These are phyloP conservation scores for Colletotrichum salicis DNA, from an alignment of 2,329 filamentous ascomycete genomes.

Conservation along the genomic window DNA sequence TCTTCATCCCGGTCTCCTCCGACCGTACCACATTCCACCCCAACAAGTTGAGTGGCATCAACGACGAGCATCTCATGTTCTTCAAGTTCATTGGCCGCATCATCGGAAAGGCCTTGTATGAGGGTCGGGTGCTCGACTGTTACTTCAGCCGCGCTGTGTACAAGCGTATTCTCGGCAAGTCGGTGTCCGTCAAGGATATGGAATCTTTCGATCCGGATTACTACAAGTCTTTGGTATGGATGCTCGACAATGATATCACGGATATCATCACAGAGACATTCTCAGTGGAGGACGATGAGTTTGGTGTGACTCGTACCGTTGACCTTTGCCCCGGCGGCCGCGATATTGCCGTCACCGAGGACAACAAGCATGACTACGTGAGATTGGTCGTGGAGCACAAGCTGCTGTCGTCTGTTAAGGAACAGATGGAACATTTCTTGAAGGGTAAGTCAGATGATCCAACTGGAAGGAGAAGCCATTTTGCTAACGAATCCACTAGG, in stretches of 20 bases:
- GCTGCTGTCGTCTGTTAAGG: slow-evolving; percentile 89
- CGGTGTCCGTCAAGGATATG: slow-evolving; percentile 98
- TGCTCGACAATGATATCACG: slow-evolving; percentile 97
- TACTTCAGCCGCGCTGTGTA: slow-evolving; percentile 99
- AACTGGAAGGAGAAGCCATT: neutral
- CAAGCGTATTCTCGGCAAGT: slow-evolving; percentile 94
- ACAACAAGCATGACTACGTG: slow-evolving; percentile 99
- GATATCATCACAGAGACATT: slow-evolving; percentile 98
- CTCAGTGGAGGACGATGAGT: slow-evolving; percentile 91
- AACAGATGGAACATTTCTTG: slow-evolving; percentile 93
- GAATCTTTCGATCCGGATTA: slow-evolving; percentile 98
- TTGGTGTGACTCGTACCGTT: slow-evolving; percentile 87
- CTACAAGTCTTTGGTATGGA: slow-evolving; percentile 98
- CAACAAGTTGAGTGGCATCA: slow-evolving; percentile 92
- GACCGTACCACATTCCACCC: slow-evolving; percentile 99
- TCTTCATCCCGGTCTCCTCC: slow-evolving; percentile 96
- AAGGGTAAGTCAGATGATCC: slow-evolving; percentile 66
- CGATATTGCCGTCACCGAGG: slow-evolving; percentile 93
- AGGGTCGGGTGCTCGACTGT: slow-evolving; percentile 94
- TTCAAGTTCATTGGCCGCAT: slow-evolving; percentile 99
- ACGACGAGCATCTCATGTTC: slow-evolving; percentile 94
- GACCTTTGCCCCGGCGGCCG: slow-evolving; percentile 89
- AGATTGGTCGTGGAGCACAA: slow-evolving; percentile 94
- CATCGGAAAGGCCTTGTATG: slow-evolving; percentile 97
- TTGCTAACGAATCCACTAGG: slow-evolving; percentile 60